phyloP scores from a whole-genome alignment of 2,329 filamentous ascomycete species.

The Aspergillus thermomutatus region DNA sequence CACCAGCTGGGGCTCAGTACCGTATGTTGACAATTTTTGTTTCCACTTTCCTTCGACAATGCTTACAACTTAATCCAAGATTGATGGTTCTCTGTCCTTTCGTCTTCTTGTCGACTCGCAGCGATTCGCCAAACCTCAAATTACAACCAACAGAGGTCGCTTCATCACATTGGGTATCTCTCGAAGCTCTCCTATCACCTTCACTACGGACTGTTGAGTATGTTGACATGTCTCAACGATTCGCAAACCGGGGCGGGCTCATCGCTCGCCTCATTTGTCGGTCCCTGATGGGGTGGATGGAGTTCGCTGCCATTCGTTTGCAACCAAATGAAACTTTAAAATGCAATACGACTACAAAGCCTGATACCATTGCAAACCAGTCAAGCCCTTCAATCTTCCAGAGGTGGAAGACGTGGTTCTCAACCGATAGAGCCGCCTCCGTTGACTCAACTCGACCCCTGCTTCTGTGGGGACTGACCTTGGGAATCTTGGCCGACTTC shows the following conservation, averaged over 20 bases:
- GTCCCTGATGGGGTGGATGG: slow-evolving; percentile 61
- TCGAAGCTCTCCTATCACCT: slow-evolving; percentile 59
- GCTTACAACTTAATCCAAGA: slow-evolving; percentile 30
- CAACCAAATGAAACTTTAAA: slow-evolving; percentile 60
- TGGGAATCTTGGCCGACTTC: slow-evolving; percentile 66
- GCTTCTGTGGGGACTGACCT: slow-evolving; percentile 65
- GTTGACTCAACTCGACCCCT: slow-evolving; percentile 46
- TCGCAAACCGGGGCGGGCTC: slow-evolving; percentile 55
- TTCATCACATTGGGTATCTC: slow-evolving; percentile 66
- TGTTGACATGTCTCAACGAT: slow-evolving; percentile 62
- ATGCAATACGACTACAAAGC: slow-evolving; percentile 52
- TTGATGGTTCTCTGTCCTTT: slow-evolving; percentile 69
- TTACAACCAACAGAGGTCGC: slow-evolving; percentile 68
- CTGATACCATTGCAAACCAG: slow-evolving; percentile 38
- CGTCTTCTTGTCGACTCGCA: slow-evolving; percentile 60
- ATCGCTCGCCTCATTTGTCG: slow-evolving; percentile 54
- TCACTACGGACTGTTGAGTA: slow-evolving; percentile 59
- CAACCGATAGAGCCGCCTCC: slow-evolving; percentile 26
- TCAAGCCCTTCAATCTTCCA: slow-evolving; percentile 21
- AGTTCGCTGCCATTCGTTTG: slow-evolving; percentile 63
- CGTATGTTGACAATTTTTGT: slow-evolving; percentile 37
- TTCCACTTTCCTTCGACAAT: neutral
- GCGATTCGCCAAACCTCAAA: slow-evolving; percentile 53
- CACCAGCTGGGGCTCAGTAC: slow-evolving; percentile 63
- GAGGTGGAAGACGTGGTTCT: slow-evolving; percentile 25